phyloP scores from a whole-genome alignment of 1,139 yeast genomes.

The Saccharomyces hybrid region DNA sequence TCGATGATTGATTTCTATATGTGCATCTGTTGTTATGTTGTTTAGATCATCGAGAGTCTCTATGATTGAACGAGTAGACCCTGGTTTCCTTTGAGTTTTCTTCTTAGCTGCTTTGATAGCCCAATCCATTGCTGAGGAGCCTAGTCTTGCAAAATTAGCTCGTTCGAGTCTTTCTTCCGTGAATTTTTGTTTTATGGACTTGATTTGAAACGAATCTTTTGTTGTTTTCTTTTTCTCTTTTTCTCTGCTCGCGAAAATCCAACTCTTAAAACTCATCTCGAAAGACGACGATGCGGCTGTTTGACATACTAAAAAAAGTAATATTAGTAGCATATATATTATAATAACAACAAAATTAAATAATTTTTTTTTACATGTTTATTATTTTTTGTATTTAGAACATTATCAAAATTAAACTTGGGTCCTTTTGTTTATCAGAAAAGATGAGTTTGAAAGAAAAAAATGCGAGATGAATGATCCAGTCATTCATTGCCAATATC shows the following conservation, averaged over 20 bases:
- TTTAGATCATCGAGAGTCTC: slow-evolving; percentile 27
- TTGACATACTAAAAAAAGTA: background rate
- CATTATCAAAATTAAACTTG: background rate
- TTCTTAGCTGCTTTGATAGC: slow-evolving; percentile 26
- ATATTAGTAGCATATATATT: background rate
- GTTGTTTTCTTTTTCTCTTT: slow-evolving; percentile 1
- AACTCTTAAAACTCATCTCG: background rate
- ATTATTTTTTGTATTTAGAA: background rate
- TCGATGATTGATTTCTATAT: slow-evolving; percentile 16
- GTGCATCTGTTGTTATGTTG: slow-evolving; percentile 19
- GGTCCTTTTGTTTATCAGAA: background rate
- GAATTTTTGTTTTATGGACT: background rate
- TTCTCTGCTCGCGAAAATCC: background rate
- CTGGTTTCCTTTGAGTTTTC: slow-evolving; percentile 22
- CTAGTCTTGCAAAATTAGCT: background rate
- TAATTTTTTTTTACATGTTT: background rate
- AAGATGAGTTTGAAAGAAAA: background rate
- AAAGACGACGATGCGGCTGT: background rate
- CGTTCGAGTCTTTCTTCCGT: background rate
- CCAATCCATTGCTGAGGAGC: slow-evolving; percentile 24
- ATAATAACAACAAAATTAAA: background rate
- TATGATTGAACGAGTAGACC: slow-evolving; percentile 29
- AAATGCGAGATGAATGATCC: background rate
- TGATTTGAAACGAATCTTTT: background rate
- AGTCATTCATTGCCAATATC: background rate